A percentile compares a stretch with the other conserved stretches of the same genome.
phyloP scores from a whole-genome alignment of 164 flowering plant genomes.

The Macadamia tetraphylla region DNA sequence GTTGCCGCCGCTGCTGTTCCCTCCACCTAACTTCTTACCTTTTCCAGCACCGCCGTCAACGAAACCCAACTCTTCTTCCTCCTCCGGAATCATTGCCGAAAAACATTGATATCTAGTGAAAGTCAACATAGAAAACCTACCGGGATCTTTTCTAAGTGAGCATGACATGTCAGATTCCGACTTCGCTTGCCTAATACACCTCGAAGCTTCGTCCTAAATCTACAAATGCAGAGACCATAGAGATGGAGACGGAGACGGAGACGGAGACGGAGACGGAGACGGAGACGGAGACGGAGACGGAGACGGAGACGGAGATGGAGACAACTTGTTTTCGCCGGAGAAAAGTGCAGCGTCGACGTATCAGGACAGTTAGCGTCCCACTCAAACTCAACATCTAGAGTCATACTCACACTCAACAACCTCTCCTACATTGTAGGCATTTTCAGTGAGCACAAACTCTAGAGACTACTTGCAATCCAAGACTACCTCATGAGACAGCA shows the following conservation, averaged over 20 bases:
- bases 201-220: constrained; percentile 1
- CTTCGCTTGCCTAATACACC: constrained; percentile 27
- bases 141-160: constrained; percentile 9
- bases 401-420: too few relatives aligned
- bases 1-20: constrained; percentile 14
- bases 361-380: neutral
- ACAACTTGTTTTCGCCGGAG: constrained; percentile 25
- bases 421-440: too few relatives aligned
- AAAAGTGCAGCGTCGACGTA: constrained; percentile 20
- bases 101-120: constrained; percentile 24
- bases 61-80: constrained; percentile 7
- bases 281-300: constrained; percentile 2
- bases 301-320: constrained; percentile 13
- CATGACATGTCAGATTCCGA: constrained; percentile 37
- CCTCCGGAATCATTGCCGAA: constrained; percentile 40
- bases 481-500: too few relatives aligned
- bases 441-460: too few relatives aligned
- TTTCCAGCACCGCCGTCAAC: constrained; percentile 21
- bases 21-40: constrained; percentile 15
- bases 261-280: constrained; percentile 17
- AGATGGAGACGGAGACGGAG: neutral
- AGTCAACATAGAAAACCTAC: constrained; percentile 1
- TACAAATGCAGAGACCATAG: constrained; percentile 19
- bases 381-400: too few relatives aligned
- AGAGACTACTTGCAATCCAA: too few relatives aligned